Base-by-base conservation (phyloP, 148 eudicot genomes). In the Agrostemma githago region DNA sequence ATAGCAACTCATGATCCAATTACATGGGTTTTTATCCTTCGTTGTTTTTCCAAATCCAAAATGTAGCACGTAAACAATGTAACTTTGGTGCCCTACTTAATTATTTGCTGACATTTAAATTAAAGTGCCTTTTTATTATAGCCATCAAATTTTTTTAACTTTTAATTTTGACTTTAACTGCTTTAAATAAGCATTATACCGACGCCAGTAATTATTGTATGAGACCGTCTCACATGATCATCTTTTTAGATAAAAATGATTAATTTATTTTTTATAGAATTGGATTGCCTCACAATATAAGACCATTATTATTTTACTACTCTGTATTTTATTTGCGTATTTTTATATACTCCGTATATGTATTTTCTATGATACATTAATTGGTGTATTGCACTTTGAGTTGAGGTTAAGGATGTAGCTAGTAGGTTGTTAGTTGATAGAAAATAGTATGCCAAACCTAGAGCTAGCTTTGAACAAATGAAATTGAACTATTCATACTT, bases 61-160 rank as follows among this genome's bases (percentile, higher is more conserved):
- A 4, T 8, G 34, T 20, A 61, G 34, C 65, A 61, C 9, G 16
- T 59, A 10, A 48, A 10, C 37, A 17, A 39, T 68, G 68, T 26
- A 43, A 39, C 51, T 76, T 51, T 8, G 34, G 34, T 26, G 34
- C 43, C 26, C 62, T 34, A 46, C 20, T 6, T 51, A 76, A 20
- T 37, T 64, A 63, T 74, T 42, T 76, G 34, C 80, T 71, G 77
- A 37, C 26, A 26, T 26, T 67, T 10, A 20, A 66, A 38, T 44
- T 58, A 41, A 21, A 63, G n/a, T 15, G 21, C 26, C 39, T 57
- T 40, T 41, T 43, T 58, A n/a, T 37, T 11, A 46, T 21, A 51
- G 57, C 37, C 48, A 8, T 44, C 41, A 67, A 38, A 42, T 46
- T 60, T 20, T 5, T 21, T 7, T 34, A 44, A 10, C 57, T 37